phyloP scores from a whole-genome alignment of 306 rosid genomes.

The Prunus davidiana region DNA sequence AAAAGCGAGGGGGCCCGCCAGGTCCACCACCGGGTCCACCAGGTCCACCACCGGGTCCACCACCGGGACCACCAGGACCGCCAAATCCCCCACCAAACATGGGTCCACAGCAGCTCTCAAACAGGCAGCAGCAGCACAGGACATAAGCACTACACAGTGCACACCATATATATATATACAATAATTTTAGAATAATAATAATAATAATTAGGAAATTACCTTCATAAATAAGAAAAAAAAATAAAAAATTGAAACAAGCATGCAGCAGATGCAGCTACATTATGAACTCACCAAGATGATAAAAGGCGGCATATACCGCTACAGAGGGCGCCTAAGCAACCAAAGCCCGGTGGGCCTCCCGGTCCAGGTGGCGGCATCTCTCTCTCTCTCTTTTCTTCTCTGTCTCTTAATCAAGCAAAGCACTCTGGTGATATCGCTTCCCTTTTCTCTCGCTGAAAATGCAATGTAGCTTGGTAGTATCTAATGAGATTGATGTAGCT shows the following conservation, averaged over 20 bases:
- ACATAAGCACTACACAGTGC: conserved; percentile 35
- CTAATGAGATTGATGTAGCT: no score
- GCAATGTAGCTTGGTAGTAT: neutral
- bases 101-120: conserved; percentile 56
- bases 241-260: no score
- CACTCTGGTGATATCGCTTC: no score
- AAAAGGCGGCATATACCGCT: conserved; percentile 33
- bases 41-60: no score
- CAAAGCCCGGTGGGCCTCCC: neutral
- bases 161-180: no score
- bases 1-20: neutral
- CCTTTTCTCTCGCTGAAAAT: neutral
- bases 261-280: neutral
- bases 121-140: conserved; percentile 59
- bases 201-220: neutral
- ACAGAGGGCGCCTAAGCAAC: conserved; percentile 40
- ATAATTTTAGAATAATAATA: neutral
- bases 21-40: neutral
- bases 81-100: conserved; percentile 17
- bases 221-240: no score
- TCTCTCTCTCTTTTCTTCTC: neutral
- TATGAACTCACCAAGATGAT: conserved; percentile 41
- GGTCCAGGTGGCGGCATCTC: conserved; percentile 39
- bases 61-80: neutral
- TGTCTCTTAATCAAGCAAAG: no score